These are phyloP conservation scores for Benincasa hispida DNA, from an alignment of 306 rosid genomes.

Conservation along the genomic window DNA sequence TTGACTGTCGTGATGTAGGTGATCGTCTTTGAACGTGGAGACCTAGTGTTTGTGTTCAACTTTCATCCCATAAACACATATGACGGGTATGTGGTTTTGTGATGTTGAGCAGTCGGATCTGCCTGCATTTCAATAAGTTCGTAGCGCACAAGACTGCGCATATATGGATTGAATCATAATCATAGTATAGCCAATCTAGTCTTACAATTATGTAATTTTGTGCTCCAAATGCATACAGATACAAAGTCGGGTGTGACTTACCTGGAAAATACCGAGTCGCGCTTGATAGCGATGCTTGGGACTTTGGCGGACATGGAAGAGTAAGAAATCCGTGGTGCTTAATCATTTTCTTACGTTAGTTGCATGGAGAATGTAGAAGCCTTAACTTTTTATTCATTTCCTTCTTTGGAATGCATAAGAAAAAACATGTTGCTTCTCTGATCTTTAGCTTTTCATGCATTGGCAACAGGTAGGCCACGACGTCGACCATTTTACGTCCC, in stretches of 20 bases:
- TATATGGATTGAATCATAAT: neutral
- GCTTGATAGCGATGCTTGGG: slow-evolving; percentile 72
- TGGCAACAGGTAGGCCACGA: slow-evolving; percentile 59
- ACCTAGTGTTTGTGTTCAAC: slow-evolving; percentile 81
- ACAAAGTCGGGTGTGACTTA: slow-evolving; percentile 93
- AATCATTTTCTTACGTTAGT: neutral
- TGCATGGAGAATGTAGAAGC: neutral
- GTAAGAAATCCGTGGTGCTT: slow-evolving; percentile 39
- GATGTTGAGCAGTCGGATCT: neutral
- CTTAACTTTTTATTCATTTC: neutral
- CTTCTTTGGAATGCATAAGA: neutral
- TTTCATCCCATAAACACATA: slow-evolving; percentile 78
- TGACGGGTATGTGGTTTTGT: slow-evolving; percentile 47
- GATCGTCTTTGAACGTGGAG: slow-evolving; percentile 88
- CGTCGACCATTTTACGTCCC: slow-evolving; percentile 73
- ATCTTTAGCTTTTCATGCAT: slow-evolving; percentile 8
- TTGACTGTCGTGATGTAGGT: slow-evolving; percentile 31
- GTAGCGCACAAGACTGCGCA: neutral
- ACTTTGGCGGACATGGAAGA: slow-evolving; percentile 90
- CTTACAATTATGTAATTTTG: neutral
- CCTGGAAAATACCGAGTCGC: slow-evolving; percentile 97
- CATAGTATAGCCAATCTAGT: neutral
- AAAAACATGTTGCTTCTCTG: neutral
- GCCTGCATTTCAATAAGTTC: neutral
- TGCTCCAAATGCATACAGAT: slow-evolving; percentile 28